Base-by-base conservation (phyloP, 306 rosid species). In the Cucurbita moschata region DNA sequence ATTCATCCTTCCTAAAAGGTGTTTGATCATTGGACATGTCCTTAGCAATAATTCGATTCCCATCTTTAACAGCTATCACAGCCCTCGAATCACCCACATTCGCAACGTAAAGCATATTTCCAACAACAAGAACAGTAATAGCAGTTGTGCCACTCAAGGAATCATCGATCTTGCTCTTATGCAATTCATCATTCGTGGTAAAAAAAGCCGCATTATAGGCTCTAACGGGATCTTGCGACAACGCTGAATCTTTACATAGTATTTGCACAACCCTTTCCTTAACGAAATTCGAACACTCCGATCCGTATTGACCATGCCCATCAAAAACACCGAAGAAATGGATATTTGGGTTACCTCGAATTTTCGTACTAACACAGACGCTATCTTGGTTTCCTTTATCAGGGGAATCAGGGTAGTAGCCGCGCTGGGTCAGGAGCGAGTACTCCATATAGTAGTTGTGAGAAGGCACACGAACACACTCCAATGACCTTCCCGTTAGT, bases 41-140 rank as follows among this genome's bases (percentile, higher is more conserved):
- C 90, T 89, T 80, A 1, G 99, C 96, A 12, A 89, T 63, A 51
- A 88, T 75, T 15, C 79, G 88, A 82, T 82, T 79, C 80, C 97
- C 99, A 68, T 89, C 86, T 75, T 83, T 88, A 79, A 91, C 96
- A 5, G 99, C 97, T 49, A 95, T 16, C 62, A 91, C 96, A 0
- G 99, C 97, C 60, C 99, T 84, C 0, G 99, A 95, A 80, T 95
- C 99, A 19, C 99, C 99, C 87, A 80, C 99, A 88, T 95, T 95
- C 3, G 99, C 99, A 47, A 95, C 92, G 30, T 73, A 89, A 66
- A 95, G 87, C 7, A 79, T 84, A 73, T 88, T 83, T 55, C 96
- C 99, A 30, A 95, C 58, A 19, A 91, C 85, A 63, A 95, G 91
- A 71, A 85, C 99, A 0, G 99, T 89, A 53, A 95, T 95, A 2